Percentiles rank a stretch among this genome's conserved stretches.
Evolutionary conservation across 768 basidiomycete genomes (phyloP).

Genomic region (Lactarius sp.): DNA sequence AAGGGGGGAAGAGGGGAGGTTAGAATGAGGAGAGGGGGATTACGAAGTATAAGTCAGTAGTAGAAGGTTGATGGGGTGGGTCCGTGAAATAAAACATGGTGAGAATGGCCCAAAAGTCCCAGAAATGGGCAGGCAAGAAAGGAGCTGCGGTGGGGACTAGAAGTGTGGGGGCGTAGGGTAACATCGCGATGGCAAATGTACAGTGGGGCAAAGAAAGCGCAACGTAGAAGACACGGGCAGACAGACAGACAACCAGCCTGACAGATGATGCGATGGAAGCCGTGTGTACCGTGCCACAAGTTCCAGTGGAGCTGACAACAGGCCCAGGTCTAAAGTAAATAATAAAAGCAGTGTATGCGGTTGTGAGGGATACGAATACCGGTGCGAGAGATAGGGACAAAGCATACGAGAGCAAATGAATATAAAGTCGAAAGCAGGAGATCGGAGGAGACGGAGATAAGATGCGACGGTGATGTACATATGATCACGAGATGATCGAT

Average conservation of each 20-base stretch:
- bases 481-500: background rate
- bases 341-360: background rate
- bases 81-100: background rate
- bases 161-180: background rate
- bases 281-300: background rate
- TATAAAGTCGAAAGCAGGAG: slow-evolving; percentile 19
- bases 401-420: slow-evolving; percentile 21
- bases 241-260: background rate
- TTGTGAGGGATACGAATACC: background rate
- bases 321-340: background rate
- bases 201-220: background rate
- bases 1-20: background rate
- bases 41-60: slow-evolving; percentile 6
- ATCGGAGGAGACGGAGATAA: background rate
- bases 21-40: background rate
- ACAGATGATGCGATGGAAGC: background rate
- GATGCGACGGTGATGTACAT: slow-evolving; percentile 13
- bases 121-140: background rate
- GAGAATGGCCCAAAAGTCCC: background rate
- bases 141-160: background rate
- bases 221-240: background rate
- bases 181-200: background rate
- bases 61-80: background rate
- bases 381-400: background rate
- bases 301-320: background rate